phyloP scores from a whole-genome alignment of 805 yeast species.

The Diddensiella santjacobensis region DNA sequence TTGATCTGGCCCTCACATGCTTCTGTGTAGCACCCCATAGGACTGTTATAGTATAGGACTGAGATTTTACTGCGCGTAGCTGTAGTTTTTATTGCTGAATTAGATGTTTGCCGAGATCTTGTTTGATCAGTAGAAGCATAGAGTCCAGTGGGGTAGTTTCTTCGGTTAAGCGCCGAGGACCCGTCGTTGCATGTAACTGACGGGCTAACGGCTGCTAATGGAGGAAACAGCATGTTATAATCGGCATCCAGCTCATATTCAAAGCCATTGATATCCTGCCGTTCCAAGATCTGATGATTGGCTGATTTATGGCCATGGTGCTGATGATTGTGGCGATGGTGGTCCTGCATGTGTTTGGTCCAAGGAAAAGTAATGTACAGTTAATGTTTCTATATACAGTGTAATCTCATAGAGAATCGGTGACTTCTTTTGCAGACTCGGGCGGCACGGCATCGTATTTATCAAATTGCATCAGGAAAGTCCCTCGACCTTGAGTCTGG shows the following conservation, averaged over 20 bases:
- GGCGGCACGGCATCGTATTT: constrained; percentile 67
- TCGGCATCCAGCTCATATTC: neutral
- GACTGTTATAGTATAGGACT: constrained; percentile 2
- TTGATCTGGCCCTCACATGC: constrained; percentile 1
- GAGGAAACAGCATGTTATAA: neutral
- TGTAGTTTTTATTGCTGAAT: no score
- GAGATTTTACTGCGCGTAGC: neutral
- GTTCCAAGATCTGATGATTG: neutral
- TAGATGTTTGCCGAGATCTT: no score
- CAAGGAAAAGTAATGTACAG: neutral
- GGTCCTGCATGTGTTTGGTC: neutral
- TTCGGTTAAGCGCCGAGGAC: neutral
- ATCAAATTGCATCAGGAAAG: constrained; percentile 70
- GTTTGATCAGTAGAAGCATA: no score
- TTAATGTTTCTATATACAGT: neutral
- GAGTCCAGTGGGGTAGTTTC: no score
- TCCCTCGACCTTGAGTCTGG: constrained; percentile 84
- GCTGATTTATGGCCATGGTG: neutral
- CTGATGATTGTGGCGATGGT: neutral
- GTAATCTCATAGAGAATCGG: neutral
- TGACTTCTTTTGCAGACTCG: constrained; percentile 41
- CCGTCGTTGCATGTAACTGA: neutral
- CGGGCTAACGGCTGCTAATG: neutral
- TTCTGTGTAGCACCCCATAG: constrained; percentile 8
- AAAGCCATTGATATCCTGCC: neutral